Evolutionary conservation across 2,329 filamentous ascomycete genomes (phyloP).

Genomic region (Grosmannia clavigera): DNA sequence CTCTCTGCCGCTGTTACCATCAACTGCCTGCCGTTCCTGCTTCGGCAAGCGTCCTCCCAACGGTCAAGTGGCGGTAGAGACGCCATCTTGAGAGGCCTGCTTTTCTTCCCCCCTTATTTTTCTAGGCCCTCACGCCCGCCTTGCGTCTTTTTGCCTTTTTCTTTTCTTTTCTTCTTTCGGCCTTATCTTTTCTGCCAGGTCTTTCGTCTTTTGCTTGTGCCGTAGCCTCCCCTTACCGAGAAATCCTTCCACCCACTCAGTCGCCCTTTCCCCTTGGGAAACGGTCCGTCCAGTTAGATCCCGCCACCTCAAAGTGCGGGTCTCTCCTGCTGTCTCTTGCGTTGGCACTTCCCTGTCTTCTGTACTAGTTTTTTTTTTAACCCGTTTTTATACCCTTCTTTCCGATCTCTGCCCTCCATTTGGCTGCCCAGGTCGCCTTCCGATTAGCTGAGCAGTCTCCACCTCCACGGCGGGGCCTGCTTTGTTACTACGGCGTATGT

Average conservation of each 20-base stretch:
- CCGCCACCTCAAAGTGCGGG: background rate
- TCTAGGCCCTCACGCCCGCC: background rate
- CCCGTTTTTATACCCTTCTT: background rate
- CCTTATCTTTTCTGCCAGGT: background rate
- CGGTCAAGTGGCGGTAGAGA: background rate
- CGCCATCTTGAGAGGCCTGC: background rate
- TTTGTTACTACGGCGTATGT: background rate
- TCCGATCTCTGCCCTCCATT: conserved; percentile 1
- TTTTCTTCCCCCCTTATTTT: background rate
- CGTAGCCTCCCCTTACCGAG: background rate
- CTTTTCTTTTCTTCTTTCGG: background rate
- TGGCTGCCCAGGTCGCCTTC: background rate
- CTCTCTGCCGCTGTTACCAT: background rate
- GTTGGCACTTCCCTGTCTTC: background rate
- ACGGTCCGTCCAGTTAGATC: background rate
- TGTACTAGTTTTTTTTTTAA: background rate
- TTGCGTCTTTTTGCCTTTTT: background rate
- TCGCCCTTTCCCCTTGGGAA: background rate
- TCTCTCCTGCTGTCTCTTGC: background rate
- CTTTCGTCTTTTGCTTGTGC: background rate
- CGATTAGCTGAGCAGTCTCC: background rate
- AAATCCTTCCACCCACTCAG: background rate
- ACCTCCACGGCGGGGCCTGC: background rate
- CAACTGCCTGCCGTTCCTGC: background rate
- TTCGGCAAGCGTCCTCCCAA: background rate